Base-by-base conservation (phyloP, 1,284 basidiomycete species). In the Austropuccinia psidii region DNA sequence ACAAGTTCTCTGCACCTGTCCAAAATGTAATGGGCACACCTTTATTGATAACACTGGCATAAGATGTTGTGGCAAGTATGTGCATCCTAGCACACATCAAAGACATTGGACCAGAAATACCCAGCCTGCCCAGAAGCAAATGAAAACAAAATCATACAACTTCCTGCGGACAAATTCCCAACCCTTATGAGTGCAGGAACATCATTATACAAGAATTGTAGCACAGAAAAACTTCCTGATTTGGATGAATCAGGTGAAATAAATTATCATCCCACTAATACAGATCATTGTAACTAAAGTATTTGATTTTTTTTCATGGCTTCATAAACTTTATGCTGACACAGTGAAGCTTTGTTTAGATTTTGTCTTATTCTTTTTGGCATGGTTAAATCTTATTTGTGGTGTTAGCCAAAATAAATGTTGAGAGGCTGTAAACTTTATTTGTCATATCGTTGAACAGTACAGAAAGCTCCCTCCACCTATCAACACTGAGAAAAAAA, bases 351-450 rank as follows among this genome's bases (percentile, higher is more conserved):
- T 9, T 54, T 11, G 8, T 54, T 15, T 29, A 61, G 58, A 6
- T n/a, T 61, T 35, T 41, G 37, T 61, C 17, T 21, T 61, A 6
- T 41, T 41, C 24, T 61, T 61, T 27, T 24, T 61, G 17, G 58
- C 37, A 24, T 68, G 65, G 65, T 27, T 68, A 17, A 41, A 68
- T 39, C 45, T 68, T 35, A 13, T 55, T n/a, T 68, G 50, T 33
- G 65, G 49, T 4, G 24, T 68, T 19, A 68, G 50, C 31, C 65
- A 68, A 39, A 33, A 15, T 11, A 68, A 68, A 21, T 68, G 65
- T 31, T 9, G 50, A 3, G 11, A 35, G 5, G 50, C 50, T 15
- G 35, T 50, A 13, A 37, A 24, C 15, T 68, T 54, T 39, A 3
- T 68, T 17, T 24, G 39, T 27, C 29, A 61, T 21, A 31, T 61